Conservation (phyloP, 1,284 basidiomycete species). For the Leccinum fuscescens region DNA sequence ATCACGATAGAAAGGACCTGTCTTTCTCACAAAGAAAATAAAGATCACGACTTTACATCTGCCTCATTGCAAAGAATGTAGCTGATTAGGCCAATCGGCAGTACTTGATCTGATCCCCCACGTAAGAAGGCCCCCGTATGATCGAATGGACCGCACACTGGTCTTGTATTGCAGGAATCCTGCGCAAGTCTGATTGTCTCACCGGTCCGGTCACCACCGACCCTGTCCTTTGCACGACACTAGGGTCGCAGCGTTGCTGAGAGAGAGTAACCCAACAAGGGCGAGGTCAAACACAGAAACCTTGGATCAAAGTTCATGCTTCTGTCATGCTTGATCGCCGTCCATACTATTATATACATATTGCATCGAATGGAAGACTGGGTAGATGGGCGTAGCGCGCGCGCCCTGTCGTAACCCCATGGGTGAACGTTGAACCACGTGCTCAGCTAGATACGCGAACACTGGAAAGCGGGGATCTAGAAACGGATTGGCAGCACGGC, state of each 20-base stretch:
- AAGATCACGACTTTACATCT: background rate
- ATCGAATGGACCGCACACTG: background rate
- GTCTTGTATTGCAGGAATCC: background rate
- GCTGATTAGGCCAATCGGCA: background rate
- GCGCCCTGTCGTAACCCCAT: background rate
- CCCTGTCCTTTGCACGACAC: background rate
- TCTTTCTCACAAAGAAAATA: background rate
- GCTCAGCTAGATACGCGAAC: background rate
- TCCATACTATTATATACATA: background rate
- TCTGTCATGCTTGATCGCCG: background rate
- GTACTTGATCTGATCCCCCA: background rate
- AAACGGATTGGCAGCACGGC: background rate
- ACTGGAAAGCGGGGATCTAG: background rate
- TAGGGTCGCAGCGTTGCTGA: background rate
- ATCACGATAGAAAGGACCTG: background rate
- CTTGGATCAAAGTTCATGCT: background rate
- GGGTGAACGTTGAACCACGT: background rate
- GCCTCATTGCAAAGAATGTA: background rate
- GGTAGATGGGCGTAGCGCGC: background rate
- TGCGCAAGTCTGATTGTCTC: background rate
- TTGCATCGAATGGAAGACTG: background rate
- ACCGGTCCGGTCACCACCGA: background rate
- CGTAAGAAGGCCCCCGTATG: background rate
- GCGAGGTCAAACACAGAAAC: background rate
- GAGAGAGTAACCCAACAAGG: background rate